These are phyloP conservation scores for Penicillium arizonense DNA, from an alignment of 495 filamentous ascomycete genomes.

Conservation along the genomic window DNA sequence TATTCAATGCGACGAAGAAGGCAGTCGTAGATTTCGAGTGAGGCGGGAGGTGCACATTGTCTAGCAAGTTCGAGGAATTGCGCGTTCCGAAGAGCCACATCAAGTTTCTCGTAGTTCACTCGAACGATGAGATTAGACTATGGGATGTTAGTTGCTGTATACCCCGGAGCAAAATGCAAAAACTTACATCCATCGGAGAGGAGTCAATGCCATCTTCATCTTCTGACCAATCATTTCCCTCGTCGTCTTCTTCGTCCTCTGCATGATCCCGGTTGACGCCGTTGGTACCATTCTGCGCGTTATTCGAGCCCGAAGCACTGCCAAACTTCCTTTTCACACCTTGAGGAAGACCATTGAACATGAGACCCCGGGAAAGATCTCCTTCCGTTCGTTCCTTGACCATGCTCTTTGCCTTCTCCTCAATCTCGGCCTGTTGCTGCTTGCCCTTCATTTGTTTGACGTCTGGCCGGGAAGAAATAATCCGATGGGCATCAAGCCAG, in stretches of 20 bases:
- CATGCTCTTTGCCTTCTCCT: conserved; percentile 30
- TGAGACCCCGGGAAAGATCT: conserved; percentile 32
- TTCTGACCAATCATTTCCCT: conserved; percentile 42
- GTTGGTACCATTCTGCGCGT: conserved; percentile 21
- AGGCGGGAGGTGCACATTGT: conserved; percentile 49
- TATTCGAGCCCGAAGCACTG: conserved; percentile 16
- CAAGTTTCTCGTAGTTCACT: conserved; percentile 82
- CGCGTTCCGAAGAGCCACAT: conserved; percentile 75
- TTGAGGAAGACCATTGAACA: conserved; percentile 38
- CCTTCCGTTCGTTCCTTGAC: conserved; percentile 32
- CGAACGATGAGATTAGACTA: conserved; percentile 66
- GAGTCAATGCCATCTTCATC: conserved; percentile 37
- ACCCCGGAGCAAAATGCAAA: background rate
- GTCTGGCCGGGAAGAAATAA: conserved; percentile 32
- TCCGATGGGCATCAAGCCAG: conserved; percentile 44
- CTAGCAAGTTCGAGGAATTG: conserved; percentile 65
- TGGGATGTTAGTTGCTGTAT: background rate
- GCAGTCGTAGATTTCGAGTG: conserved; percentile 70
- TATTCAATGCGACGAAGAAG: conserved; percentile 69
- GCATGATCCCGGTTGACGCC: conserved; percentile 24
- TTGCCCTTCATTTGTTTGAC: conserved; percentile 53
- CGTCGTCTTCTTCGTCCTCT: conserved; percentile 27
- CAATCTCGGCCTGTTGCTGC: conserved; percentile 55
- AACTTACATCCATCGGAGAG: conserved; percentile 41
- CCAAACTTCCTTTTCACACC: conserved; percentile 34